A percentile compares a stretch with the other conserved stretches of the same genome.
Conservation (phyloP, 2,329 filamentous ascomycete genomes). For the Fusarium nodosum region DNA sequence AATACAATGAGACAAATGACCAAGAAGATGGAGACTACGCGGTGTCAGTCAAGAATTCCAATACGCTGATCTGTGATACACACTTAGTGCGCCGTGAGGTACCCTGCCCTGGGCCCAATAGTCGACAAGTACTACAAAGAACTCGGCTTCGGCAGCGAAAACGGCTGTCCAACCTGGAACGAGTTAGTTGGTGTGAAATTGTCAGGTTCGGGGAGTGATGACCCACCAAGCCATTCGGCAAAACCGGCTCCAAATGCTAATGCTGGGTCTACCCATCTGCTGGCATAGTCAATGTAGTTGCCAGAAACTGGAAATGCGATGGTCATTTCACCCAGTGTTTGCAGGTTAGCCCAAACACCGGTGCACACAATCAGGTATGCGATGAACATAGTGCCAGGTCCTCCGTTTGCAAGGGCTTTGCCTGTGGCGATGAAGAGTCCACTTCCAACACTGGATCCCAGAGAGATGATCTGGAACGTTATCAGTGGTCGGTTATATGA, state of each 20-base stretch:
- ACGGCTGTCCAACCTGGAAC: constrained; percentile 38
- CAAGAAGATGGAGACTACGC: constrained; percentile 26
- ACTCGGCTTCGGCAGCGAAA: constrained; percentile 34
- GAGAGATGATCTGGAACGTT: constrained; percentile 29
- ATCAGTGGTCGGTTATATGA: background rate
- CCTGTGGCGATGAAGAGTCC: constrained; percentile 41
- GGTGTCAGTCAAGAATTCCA: background rate
- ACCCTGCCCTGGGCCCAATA: constrained; percentile 30
- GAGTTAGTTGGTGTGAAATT: background rate
- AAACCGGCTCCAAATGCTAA: constrained; percentile 43
- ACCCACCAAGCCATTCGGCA: constrained; percentile 42
- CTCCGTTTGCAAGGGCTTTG: constrained; percentile 37
- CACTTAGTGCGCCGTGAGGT: constrained; percentile 22
- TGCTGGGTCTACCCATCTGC: constrained; percentile 40
- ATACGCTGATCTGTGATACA: background rate
- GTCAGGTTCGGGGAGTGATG: background rate
- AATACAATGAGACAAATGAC: constrained; percentile 32
- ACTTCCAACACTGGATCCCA: constrained; percentile 40
- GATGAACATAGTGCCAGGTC: constrained; percentile 41
- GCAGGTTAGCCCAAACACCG: constrained; percentile 39
- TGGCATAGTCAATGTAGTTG: constrained; percentile 42
- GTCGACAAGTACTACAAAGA: constrained; percentile 30
- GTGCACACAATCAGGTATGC: constrained; percentile 37
- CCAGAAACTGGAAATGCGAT: constrained; percentile 40
- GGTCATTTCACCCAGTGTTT: constrained; percentile 40